phyloP scores from a whole-genome alignment of 2,329 filamentous ascomycete genomes.

The Aspergillus sp. region DNA sequence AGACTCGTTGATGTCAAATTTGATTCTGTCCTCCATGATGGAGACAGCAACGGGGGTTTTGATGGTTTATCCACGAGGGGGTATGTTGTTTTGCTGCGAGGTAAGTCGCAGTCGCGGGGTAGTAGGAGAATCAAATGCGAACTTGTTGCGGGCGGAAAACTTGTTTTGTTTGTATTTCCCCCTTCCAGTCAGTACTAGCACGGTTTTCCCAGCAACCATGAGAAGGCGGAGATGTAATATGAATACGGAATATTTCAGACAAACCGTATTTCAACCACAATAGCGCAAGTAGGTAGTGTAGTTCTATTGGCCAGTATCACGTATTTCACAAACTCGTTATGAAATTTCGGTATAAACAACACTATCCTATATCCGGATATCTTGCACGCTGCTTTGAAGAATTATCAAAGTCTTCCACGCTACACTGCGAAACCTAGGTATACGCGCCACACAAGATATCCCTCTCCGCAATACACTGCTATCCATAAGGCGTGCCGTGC shows the following conservation, averaged over 20 bases:
- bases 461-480: too few species aligned
- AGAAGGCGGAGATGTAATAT: not conserved
- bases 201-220: constrained; percentile 4
- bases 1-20: constrained; percentile 94
- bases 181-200: constrained; percentile 16
- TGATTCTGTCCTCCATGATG: constrained; percentile 66
- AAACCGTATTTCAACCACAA: not conserved
- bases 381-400: constrained; percentile 11
- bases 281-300: not conserved
- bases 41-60: constrained; percentile 21
- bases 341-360: constrained; percentile 9
- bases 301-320: not conserved
- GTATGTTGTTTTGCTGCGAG: not conserved
- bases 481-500: not conserved
- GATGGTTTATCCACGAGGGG: constrained; percentile 3
- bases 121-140: constrained; percentile 8
- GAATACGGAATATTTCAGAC: not conserved
- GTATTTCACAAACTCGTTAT: not conserved
- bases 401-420: not conserved
- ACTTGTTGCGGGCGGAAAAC: constrained; percentile 3
- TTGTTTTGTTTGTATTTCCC: constrained; percentile 32
- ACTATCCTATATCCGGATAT: constrained; percentile 11
- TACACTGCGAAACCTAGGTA: not conserved
- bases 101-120: not conserved
- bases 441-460: not conserved